phyloP scores from a whole-genome alignment of 2,329 filamentous ascomycete species.

The Alternaria sp. region DNA sequence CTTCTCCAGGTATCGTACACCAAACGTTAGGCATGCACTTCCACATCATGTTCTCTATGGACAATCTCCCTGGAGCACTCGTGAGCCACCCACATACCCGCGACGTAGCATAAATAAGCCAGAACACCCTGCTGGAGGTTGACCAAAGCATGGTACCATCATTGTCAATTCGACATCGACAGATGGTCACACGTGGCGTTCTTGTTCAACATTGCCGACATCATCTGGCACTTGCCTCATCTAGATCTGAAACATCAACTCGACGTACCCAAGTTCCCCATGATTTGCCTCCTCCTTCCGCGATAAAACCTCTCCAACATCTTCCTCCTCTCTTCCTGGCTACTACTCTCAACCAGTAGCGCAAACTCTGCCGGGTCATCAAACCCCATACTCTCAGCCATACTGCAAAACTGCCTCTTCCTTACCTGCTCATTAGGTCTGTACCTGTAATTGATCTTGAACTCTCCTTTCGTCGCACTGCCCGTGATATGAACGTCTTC shows the following conservation, averaged over 20 bases:
- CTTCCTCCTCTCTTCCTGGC: conserved; percentile 79
- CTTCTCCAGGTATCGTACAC: no score
- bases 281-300: conserved; percentile 64
- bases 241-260: background rate
- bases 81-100: no score
- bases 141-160: no score
- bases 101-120: no score
- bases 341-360: conserved; percentile 89
- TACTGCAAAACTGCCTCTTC: conserved; percentile 86
- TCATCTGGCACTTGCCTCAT: no score
- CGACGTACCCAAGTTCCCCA: background rate
- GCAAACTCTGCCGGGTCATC: conserved; percentile 83
- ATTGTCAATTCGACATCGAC: no score
- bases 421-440: conserved; percentile 78
- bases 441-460: conserved; percentile 67
- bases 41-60: no score
- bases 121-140: no score
- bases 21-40: no score
- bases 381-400: conserved; percentile 84
- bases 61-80: no score
- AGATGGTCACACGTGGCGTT: no score
- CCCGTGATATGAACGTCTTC: conserved; percentile 28
- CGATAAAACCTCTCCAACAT: conserved; percentile 84
- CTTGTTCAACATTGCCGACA: no score
- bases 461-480: conserved; percentile 38